Evolutionary conservation across 352 stramenopile genomes (phyloP), one percentile per base, ranked within the genome.

Genomic region (Pythium plurisporium): DNA sequence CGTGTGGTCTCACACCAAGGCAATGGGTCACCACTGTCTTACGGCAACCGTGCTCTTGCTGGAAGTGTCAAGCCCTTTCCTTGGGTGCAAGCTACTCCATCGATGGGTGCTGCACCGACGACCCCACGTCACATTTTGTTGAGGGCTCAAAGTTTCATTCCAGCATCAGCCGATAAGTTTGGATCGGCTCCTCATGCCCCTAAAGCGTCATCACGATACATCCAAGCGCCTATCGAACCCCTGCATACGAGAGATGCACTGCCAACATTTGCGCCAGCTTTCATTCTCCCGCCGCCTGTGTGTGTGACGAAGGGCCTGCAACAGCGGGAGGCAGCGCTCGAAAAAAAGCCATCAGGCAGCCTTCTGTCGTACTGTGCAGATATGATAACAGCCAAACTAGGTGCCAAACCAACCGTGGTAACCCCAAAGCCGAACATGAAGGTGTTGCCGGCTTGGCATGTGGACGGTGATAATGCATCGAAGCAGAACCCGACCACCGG

Each of bases 331-430:
- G 30, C 45, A 25, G 41, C 36, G 29, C 29, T 62, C 2, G 40
- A 44, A 19, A 78, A 78, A 42, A 70, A 67, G 55, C 41, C 47
- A 17, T 62, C 67, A 25, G 51, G 33, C 20, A 15, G 46, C 7
- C 48, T 84, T 3, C 31, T 84, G n/a, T 58, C 75, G 11, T 80
- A 70, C 55, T 85, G 70, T 34, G 55, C 72, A 19, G 72, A 79
- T 43, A 38, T 85, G 0, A 48, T 82, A 29, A 51, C 61, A 15
- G 70, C 68, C 30, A 58, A 58, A 29, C 36, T 61, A 2, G 37
- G n/a, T 9, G n/a, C 29, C 17, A 26, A 25, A 20, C 72, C 67
- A 14, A 46, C 69, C 37, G 11, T 59, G 26, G 31, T 62, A 20
- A 46, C 51, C 3, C 37, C 53, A 5, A 68, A 54, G 25, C 52